A percentile compares a stretch with the other conserved stretches of the same genome.
Evolutionary conservation across 306 rosid genomes (phyloP).

Genomic region (Geum urbanum): DNA sequence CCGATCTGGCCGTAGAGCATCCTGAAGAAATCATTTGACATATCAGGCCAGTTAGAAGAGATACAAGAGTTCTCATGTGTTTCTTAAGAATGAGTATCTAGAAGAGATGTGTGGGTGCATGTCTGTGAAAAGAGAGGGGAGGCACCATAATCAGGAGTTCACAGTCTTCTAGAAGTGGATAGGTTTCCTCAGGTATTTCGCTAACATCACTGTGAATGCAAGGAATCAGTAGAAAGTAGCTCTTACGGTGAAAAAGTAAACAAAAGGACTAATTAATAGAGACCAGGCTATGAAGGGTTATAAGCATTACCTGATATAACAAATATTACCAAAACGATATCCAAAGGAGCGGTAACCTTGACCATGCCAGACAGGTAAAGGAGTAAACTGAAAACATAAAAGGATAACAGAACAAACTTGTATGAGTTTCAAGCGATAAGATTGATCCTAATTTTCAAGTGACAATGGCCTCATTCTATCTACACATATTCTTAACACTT

Average conservation of each 20-base stretch:
- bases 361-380: slow-evolving; percentile 98
- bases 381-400: slow-evolving; percentile 58
- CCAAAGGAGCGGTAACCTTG: slow-evolving; percentile 79
- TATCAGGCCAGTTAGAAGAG: slow-evolving; percentile 24
- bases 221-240: slow-evolving; percentile 24
- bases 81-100: neutral
- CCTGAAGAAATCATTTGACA: slow-evolving; percentile 45
- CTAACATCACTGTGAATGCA: slow-evolving; percentile 70
- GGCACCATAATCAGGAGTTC: slow-evolving; percentile 79
- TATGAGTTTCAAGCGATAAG: slow-evolving; percentile 16
- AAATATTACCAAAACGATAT: slow-evolving; percentile 81
- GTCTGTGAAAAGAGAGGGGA: slow-evolving; percentile 6
- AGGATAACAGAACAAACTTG: slow-evolving; percentile 8
- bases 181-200: slow-evolving; percentile 90
- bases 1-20: slow-evolving; percentile 81
- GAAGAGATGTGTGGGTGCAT: neutral
- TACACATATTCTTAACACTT: neutral
- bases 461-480: neutral
- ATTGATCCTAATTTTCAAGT: neutral
- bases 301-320: slow-evolving; percentile 84
- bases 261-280: slow-evolving; percentile 8
- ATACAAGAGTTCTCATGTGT: neutral
- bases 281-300: neutral
- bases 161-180: slow-evolving; percentile 71
- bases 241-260: slow-evolving; percentile 10